Evolutionary conservation across 106 monocot species (phyloP).

Genomic region (Hemerocallis citrina): DNA sequence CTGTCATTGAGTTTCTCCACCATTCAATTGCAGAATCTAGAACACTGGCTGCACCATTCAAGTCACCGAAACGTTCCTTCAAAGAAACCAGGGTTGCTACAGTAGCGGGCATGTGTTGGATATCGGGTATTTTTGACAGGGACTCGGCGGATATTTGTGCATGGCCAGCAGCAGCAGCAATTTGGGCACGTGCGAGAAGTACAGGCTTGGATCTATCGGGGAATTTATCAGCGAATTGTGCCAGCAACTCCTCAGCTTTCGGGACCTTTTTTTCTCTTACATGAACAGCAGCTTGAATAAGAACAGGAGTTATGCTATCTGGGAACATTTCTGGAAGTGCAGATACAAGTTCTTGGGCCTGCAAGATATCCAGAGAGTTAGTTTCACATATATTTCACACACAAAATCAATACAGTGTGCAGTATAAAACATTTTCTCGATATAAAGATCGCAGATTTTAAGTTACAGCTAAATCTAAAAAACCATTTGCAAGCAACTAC

Average conservation of each 20-base stretch:
- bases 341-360: slow-evolving; percentile 78
- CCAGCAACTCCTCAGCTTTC: slow-evolving; percentile 81
- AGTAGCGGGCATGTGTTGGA: slow-evolving; percentile 73
- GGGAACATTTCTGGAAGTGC: slow-evolving; percentile 52
- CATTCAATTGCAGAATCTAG: slow-evolving; percentile 62
- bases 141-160: slow-evolving; percentile 61
- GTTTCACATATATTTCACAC: neutral
- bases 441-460: too few species aligned
- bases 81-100: slow-evolving; percentile 81
- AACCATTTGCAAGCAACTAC: too few species aligned
- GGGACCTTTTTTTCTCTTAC: slow-evolving; percentile 67
- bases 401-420: neutral
- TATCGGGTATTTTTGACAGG: slow-evolving; percentile 55
- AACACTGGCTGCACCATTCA: slow-evolving; percentile 38
- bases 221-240: slow-evolving; percentile 42
- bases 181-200: slow-evolving; percentile 86
- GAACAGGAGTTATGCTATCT: slow-evolving; percentile 41
- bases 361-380: slow-evolving; percentile 6
- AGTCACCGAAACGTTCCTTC: slow-evolving; percentile 43
- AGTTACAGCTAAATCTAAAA: too few species aligned
- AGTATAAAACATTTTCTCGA: too few species aligned
- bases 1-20: slow-evolving; percentile 85
- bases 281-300: slow-evolving; percentile 83
- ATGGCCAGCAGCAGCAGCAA: slow-evolving; percentile 78
- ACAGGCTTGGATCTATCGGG: slow-evolving; percentile 50